Evolutionary conservation across 2,329 filamentous ascomycete species (phyloP), one percentile per base, ranked within the genome.

Genomic region (Cadophora sp.): DNA sequence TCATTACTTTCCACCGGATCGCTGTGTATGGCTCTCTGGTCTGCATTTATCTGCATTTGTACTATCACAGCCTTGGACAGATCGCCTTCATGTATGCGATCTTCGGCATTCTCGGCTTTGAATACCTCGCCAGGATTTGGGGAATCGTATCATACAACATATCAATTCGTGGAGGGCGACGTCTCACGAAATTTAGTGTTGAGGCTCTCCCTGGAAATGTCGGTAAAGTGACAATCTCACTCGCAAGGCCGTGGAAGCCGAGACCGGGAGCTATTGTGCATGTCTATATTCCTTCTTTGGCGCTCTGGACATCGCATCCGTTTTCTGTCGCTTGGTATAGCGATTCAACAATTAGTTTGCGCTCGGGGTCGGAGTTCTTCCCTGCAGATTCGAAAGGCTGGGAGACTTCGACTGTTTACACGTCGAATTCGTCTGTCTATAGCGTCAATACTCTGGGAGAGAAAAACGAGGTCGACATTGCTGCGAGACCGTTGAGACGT

Each of bases 201-300:
- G 43, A 48, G 22, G 43, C 43, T 22, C 19, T 48, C 2, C 43
- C 43, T n/a, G 43, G 43, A 14, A 48, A 48, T 48, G n/a, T 48
- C 43, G 22, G 43, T 73, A 88, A 91, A 59, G 84, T 94, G 61
- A 93, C 91, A 0, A 86, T 93, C 61, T 88, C 85, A 65, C 86
- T 93, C 81, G 87, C 90, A 14, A 88, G 90, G 58, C 89, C 89
- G 11, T 94, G 91, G 90, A 84, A 81, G 55, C 91, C 91, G 82
- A 82, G 82, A 62, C 89, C 91, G 0, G 91, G 91, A 40, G 90
- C 92, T 79, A 91, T 94, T 77, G 88, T 91, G 53, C 94, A 93
- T 78, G 80, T 93, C 22, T 93, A 93, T 80, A 85, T 94, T 79
- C 91, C 91, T 7, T 82, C 84, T 14, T 82, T 94, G 75, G 89